Conservation (phyloP, 176 grass and related monocot species). For the Elymus sibiricus region DNA sequence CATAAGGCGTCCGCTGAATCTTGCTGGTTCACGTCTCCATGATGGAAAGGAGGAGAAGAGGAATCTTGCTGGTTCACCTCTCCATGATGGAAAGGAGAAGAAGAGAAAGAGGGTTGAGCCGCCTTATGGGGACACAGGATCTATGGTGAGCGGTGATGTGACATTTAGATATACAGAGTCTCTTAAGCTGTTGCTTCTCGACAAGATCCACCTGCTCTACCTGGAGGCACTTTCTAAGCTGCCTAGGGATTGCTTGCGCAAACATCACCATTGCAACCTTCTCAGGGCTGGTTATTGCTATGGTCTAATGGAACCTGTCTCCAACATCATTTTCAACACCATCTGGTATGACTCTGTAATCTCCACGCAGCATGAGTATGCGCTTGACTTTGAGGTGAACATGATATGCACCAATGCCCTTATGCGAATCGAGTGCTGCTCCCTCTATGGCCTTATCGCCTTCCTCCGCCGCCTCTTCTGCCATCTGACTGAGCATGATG, state of each 20-base stretch:
- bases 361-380: not conserved
- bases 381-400: not conserved
- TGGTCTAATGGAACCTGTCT: not conserved
- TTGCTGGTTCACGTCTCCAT: not conserved
- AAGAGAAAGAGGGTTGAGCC: not conserved
- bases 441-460: not conserved
- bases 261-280: not conserved
- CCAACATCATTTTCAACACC: no score
- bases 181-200: not conserved
- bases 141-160: not conserved
- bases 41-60: not conserved
- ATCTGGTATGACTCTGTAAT: no score
- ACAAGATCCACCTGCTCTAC: not conserved
- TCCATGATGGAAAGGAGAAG: not conserved
- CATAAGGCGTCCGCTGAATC: not conserved
- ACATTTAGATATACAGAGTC: not conserved
- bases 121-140: no score
- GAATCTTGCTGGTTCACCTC: not conserved
- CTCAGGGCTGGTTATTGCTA: not conserved
- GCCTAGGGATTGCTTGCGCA: not conserved
- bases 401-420: not conserved
- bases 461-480: not conserved
- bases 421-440: no score
- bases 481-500: not conserved
- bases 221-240: not conserved